Evolutionary conservation across 208 protist genomes (phyloP), one percentile per base, ranked within the genome.

Genomic region (Trypanosoma scelopori): DNA sequence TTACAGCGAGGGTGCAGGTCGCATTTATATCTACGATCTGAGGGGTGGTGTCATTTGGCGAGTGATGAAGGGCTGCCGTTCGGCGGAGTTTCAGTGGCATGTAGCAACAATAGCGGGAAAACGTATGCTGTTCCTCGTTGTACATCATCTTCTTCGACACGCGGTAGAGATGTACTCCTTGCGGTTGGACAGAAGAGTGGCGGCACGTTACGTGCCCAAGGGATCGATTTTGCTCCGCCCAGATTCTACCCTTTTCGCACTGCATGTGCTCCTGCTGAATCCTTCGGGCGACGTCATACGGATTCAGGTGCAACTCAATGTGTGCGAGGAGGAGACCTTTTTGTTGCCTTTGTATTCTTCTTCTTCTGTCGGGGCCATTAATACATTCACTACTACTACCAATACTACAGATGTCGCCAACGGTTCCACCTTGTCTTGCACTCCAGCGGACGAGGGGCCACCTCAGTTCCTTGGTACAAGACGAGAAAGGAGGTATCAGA

Each of bases 81-180:
- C 79, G 12, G 85, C 84, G 35, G 75, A 87, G 55, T 91, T 85
- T 66, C 76, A 81, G 45, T 95, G 85, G 84, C 79, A 77, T 71
- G 62, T 84, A 55, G 43, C 67, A 5, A 65, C 69, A 0, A 39
- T 76, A 25, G 45, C 41, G 7, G 81, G 76, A 47, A 67, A 76
- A 51, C 70, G 63, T 23, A 69, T 76, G 60, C 65, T 87, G 48
- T 57, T 89, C 39, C 68, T 95, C 12, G 71, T 90, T 32, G 78
- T 95, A 28, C 76, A 91, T 60, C 66, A 85, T 45, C 73, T 87
- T n/a, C 80, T 91, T 66, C 84, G 89, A 25, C 62, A 76, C 45
- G 71, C 76, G 0, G 74, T 93, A 1, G 84, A 93, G 78, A 60
- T 95, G 46, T 82, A 93, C 69, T 73, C 82, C 9, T n/a, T 87